Base-by-base conservation (phyloP, 805 yeast genomes). In the Metschnikowia baotianmanensis region DNA sequence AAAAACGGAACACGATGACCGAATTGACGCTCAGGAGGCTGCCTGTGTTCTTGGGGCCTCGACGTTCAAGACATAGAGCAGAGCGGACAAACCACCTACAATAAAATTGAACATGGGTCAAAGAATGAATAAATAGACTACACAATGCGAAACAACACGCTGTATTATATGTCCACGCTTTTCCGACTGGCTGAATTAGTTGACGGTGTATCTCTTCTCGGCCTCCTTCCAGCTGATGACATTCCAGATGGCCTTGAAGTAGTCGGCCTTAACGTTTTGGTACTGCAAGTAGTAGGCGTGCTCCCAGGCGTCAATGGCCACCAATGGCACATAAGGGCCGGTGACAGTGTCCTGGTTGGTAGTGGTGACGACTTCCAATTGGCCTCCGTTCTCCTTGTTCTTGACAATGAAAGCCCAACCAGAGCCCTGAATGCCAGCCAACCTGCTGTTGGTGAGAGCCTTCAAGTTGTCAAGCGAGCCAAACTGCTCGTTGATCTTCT, bases 21-120 rank as follows among this genome's bases (percentile, higher is more conserved):
- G 38, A 10, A 76, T 88, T 5, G 91, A 87, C 61, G 95, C 96
- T 0, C 79, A 78, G 45, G 82, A 80, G 53, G 98, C 96, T 1
- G 97, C 96, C 0, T 70, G 78, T 25, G 53, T 91, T 29, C 69
- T 90, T 20, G 95, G 96, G 1, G 81, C 80, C 4, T 80, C 91
- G 2, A 79, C 86, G 4, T 86, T 86, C 52, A 80, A 59, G 34
- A 4, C 23, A 16, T 42, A 17, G 26, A 19, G 23, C 17, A 12
- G 33, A 12, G 11, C 21, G 38, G 12, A 8, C 8, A 7, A 21
- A 26, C 6, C 30, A 16, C 30, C 11, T 15, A n/a, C 25, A 18
- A 17, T 9, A 11, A 11, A n/a, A 7, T 26, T 15, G 9, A 26
- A 10, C 8, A n/a, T 8, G 16, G 3, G 10, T 7, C 29, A 26